Conservation (phyloP, 169 alveolate species). For the Cryptosporidium baileyi region DNA sequence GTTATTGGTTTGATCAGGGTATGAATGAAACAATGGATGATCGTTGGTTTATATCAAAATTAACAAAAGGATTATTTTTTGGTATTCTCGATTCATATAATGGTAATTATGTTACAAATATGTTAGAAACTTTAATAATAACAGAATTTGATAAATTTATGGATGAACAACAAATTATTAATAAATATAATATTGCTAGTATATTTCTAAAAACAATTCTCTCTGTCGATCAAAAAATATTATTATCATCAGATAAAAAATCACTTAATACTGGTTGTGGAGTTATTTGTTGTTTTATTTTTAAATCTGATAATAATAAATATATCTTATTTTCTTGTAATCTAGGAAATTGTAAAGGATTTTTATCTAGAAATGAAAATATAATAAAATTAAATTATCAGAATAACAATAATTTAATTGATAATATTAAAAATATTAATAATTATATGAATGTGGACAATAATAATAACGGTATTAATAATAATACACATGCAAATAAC, state of each 20-base stretch:
- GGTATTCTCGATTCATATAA: conserved; percentile 41
- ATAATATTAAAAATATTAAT: neutral
- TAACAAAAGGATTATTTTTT: conserved; percentile 42
- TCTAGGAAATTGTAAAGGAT: conserved; percentile 29
- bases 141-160: neutral
- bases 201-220: conserved; percentile 24
- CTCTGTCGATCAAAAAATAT: conserved; percentile 5
- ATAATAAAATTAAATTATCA: conserved; percentile 1
- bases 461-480: neutral
- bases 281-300: conserved; percentile 11
- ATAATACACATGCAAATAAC: too few relatives aligned
- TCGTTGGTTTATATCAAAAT: conserved; percentile 54
- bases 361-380: conserved; percentile 26
- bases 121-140: neutral
- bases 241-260: neutral
- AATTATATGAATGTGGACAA: neutral
- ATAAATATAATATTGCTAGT: conserved; percentile 9
- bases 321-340: conserved; percentile 34
- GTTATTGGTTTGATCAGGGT: conserved; percentile 57
- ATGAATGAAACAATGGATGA: conserved; percentile 18
- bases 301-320: neutral
- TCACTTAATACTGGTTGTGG: conserved; percentile 36
- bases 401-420: too few relatives aligned
- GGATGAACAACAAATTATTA: neutral
- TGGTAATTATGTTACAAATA: neutral